Percentiles rank a stretch among this genome's conserved stretches.
Conservation (phyloP, 768 basidiomycete genomes). For the Pleurotus djamor region DNA sequence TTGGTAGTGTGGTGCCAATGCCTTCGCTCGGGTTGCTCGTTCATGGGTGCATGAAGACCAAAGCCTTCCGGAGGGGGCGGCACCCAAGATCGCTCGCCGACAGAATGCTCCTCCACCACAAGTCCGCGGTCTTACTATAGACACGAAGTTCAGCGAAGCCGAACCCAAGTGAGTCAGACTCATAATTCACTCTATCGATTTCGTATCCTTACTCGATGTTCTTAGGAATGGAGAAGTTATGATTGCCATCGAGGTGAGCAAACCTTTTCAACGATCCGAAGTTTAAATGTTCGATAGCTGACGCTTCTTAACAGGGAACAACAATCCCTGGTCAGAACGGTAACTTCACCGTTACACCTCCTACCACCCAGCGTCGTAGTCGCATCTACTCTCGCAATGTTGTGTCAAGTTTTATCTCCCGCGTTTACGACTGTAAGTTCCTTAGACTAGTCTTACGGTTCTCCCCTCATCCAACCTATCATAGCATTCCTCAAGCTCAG, state of each 20-base stretch:
- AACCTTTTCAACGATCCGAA: neutral
- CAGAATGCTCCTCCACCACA: slow-evolving; percentile 28
- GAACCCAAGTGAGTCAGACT: slow-evolving; percentile 16
- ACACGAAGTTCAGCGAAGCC: slow-evolving; percentile 32
- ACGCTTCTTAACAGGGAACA: neutral
- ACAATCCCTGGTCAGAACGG: neutral
- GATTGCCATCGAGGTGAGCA: neutral
- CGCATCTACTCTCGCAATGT: neutral
- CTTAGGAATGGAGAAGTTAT: slow-evolving; percentile 1
- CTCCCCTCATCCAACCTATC: neutral
- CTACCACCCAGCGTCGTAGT: neutral
- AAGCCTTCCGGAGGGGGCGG: slow-evolving; percentile 29
- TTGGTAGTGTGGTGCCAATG: slow-evolving; percentile 33
- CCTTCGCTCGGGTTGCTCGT: slow-evolving; percentile 37
- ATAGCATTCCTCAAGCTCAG: neutral
- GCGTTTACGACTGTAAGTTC: neutral
- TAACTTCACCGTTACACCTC: neutral
- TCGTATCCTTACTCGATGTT: neutral
- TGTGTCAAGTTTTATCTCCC: neutral
- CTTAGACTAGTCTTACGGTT: neutral
- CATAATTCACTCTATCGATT: too few relatives aligned
- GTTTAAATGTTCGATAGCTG: neutral
- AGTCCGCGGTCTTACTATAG: slow-evolving; percentile 38
- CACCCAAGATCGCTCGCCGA: slow-evolving; percentile 21
- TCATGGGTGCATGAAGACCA: slow-evolving; percentile 41